Base-by-base conservation (phyloP, 352 stramenopile genomes). In the Phytophthora crassamura region DNA sequence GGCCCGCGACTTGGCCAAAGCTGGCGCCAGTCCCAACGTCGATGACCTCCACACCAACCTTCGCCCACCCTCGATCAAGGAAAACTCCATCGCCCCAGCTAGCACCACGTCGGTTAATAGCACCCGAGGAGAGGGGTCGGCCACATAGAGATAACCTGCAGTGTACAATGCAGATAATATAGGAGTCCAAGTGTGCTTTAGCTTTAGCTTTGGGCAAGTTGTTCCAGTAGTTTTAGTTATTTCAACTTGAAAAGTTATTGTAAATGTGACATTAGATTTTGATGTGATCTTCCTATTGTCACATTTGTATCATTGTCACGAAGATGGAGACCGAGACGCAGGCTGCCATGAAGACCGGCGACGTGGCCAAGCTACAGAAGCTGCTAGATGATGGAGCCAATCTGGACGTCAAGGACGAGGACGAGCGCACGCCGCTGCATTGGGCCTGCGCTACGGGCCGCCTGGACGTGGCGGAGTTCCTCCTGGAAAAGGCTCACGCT, bases 391-490 rank as follows among this genome's bases (percentile, higher is more conserved):
- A 34, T 5, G 72, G 69, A 18, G 65, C 52, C 38, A 64, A 59
- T 20, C 49, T 89, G 25, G 74, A 89, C 47, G 38, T 42, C 18
- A 89, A 90, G 66, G 84, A 93, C 49, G 80, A 90, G 50, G 84
- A 93, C 35, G 75, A 89, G 67, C 84, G 82, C 48, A 93, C 84
- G 41, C 71, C 84, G 15, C 48, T 93, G 57, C 84, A 93, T 63
- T 93, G 84, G 84, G 78, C 82, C 7, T 71, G 80, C 22, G 76
- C 78, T 0, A 72, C 52, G 6, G 80, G 84, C 6, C 62, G 67
- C 49, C 25, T 78, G 28, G 80, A 91, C 14, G 71, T 86, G 49
- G 80, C 80, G 6, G 84, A 91, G 55, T 84, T 89, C 59, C 67
- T 93, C 15, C 64, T 86, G 32, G 53, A 67, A 15, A 59, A 69